Base-by-base conservation (phyloP, 441 rosid species). In the Aquilaria agallochum region DNA sequence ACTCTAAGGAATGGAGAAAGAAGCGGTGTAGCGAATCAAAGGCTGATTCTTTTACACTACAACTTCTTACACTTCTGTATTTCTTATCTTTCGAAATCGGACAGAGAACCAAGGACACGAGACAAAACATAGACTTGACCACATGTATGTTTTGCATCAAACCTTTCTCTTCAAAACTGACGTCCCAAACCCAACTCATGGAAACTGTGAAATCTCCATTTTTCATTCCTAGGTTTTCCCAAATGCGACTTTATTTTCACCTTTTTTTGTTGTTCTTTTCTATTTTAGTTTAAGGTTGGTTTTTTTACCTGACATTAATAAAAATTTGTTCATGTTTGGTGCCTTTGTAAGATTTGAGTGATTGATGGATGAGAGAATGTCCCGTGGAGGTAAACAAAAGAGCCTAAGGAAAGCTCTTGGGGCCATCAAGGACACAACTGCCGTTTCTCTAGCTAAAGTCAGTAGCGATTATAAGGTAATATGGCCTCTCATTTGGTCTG, bases 361-460 rank as follows among this genome's bases (percentile, higher is more conserved):
- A 63, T 69, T 82, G 63, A 20, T 51, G 64, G 73, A 65, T 54
- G 71, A 64, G 68, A 75, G 64, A 20, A 84, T 84, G 90, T 76
- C 90, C 3, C 84, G 88, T 55, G 83, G 83, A 9, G 89, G 89
- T 40, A 76, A 80, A 3, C 83, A 76, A 67, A 83, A 77, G 45
- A 82, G 95, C 75, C 74, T 88, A 33, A 76, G 97, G 58, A 91
- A 86, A 77, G 93, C 89, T 5, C 87, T 86, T 5, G 97, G 97
- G 48, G 89, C 97, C 48, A 74, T 91, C 60, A 91, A 91, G 73
- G 97, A 91, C 69, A 74, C 94, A 36, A 91, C 97, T 61, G 88
- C 96, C 53, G 94, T 91, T 63, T 69, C 88, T 30, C 76, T 91
- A 76, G 97, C 96, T 54, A 91, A 86, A 76, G 95, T 91, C 80